Base-by-base conservation (phyloP, 345 rosid species). In the Ailanthus altissimus region DNA sequence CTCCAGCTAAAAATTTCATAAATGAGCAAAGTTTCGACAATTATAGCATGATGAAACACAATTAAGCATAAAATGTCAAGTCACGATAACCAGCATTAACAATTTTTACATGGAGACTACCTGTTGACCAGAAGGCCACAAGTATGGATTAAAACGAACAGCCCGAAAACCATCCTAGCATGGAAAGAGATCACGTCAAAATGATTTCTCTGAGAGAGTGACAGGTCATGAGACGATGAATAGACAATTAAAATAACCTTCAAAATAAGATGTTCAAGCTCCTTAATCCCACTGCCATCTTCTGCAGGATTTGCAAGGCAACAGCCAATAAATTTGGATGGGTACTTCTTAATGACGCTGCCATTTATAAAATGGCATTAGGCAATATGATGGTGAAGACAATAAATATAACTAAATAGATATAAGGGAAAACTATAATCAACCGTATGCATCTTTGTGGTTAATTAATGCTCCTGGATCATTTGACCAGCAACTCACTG, bases 291-390 rank as follows among this genome's bases (percentile, higher is more conserved):
- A 77, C 79, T 86, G 73, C 94, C 91, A 88, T 95, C 93, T 83
- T 89, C 97, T 81, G 95, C 89, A 68, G 99, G 98, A 86, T 93
- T 89, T 67, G 99, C 97, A 70, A 95, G 97, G 87, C 97, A 91
- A 82, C 98, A 95, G 42, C 99, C 99, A 5, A 81, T 88, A 77
- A 93, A 93, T 85, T 93, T 95, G 65, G 87, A 81, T 3, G 98
- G 98, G 83, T 89, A 83, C 79, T 85, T 93, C 84, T 87, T 88
- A 78, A 95, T 62, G 78, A 86, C 90, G 67, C 97, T 94, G 86
- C 77, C 74, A 81, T 73, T n/a, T 46, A 82, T 6, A 50, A 11
- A 43, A 13, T 56, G 51, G 21, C 62, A 77, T 78, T 28, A 77
- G 76, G 43, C 47, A 71, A 59, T 59, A 71, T 46, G 18, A 64